Evolutionary conservation across 2,329 filamentous ascomycete species (phyloP).

Genomic region (Aspergillus brunneoviolaceus): DNA sequence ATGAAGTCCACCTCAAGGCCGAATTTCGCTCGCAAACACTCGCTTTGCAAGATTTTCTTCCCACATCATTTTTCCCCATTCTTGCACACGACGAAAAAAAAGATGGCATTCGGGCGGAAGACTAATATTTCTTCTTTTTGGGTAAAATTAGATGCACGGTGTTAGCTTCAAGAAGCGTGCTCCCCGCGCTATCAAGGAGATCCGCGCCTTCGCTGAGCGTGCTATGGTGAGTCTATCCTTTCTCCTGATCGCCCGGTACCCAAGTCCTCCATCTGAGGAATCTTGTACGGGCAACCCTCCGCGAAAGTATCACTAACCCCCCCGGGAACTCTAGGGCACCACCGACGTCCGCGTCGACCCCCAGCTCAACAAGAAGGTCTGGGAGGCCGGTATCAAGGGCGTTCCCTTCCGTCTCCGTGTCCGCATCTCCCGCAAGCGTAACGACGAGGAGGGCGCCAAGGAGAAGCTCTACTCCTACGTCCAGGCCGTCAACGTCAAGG

Average conservation of each 20-base stretch:
- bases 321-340: slow-evolving; percentile 67
- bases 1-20: slow-evolving; percentile 67
- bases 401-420: slow-evolving; percentile 96
- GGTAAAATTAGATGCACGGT: slow-evolving; percentile 75
- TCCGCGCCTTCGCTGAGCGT: slow-evolving; percentile 87
- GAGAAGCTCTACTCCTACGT: slow-evolving; percentile 99
- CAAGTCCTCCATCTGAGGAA: too few species aligned
- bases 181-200: slow-evolving; percentile 98
- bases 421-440: slow-evolving; percentile 98
- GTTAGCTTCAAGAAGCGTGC: slow-evolving; percentile 99
- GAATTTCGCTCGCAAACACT: slow-evolving; percentile 23
- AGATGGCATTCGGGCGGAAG: slow-evolving; percentile 62
- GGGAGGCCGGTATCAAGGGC: slow-evolving; percentile 98
- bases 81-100: slow-evolving; percentile 12
- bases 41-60: background rate
- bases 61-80: slow-evolving; percentile 15
- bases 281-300: too few species aligned
- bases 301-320: too few species aligned
- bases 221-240: slow-evolving; percentile 77
- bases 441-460: slow-evolving; percentile 99
- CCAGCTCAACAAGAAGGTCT: slow-evolving; percentile 99
- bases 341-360: slow-evolving; percentile 96
- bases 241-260: too few species aligned
- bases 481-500: slow-evolving; percentile 99
- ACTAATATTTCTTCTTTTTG: slow-evolving; percentile 57